A percentile compares a stretch with the other conserved stretches of the same genome.
Conservation (phyloP, 192 early-diverging fungal genomes). For the Coemansia sp. region DNA sequence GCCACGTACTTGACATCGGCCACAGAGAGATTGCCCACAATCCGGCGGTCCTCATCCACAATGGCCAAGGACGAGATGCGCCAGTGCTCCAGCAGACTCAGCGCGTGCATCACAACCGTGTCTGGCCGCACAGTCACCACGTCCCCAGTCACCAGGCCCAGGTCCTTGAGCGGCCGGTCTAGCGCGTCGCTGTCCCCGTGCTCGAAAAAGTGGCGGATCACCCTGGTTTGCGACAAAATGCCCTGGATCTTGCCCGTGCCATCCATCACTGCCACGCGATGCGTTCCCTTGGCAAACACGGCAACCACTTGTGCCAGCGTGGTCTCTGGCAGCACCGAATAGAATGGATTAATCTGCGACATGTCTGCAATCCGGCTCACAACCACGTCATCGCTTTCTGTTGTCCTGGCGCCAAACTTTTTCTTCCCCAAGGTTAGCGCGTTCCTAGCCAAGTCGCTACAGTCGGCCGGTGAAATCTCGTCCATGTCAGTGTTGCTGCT, state of each 20-base stretch:
- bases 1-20: conserved; percentile 50
- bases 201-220: conserved; percentile 64
- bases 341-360: conserved; percentile 80
- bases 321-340: conserved; percentile 72
- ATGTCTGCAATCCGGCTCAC: conserved; percentile 54
- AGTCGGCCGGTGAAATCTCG: no score
- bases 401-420: no score
- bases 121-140: conserved; percentile 54
- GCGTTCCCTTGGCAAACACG: conserved; percentile 70
- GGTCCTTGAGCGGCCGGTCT: conserved; percentile 42
- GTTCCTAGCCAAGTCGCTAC: no score
- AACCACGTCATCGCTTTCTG: background rate
- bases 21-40: conserved; percentile 35
- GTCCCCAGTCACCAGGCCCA: conserved; percentile 55
- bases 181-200: conserved; percentile 26
- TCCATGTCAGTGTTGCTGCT: background rate
- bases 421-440: no score
- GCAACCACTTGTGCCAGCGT: conserved; percentile 65
- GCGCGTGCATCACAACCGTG: conserved; percentile 61
- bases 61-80: conserved; percentile 46
- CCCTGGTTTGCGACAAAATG: conserved; percentile 72
- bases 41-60: conserved; percentile 22
- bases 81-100: conserved; percentile 54
- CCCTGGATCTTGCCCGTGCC: conserved; percentile 60
- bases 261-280: conserved; percentile 75